Percentiles rank a stretch among this genome's conserved stretches.
Evolutionary conservation across 106 monocot species (phyloP).

Genomic region (Cymbidium sinense): DNA sequence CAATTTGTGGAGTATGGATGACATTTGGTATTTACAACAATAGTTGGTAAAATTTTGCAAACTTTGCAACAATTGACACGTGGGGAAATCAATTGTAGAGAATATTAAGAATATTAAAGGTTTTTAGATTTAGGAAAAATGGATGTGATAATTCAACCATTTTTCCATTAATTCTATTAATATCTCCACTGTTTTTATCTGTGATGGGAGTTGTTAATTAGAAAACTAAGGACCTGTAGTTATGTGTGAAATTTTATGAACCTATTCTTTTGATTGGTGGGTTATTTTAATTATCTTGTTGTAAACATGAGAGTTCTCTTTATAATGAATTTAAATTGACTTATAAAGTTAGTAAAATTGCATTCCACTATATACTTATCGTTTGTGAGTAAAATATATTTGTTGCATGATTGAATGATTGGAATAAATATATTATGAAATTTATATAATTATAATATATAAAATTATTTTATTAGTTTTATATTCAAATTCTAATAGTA

Average conservation of each 20-base stretch:
- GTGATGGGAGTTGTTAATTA: not conserved
- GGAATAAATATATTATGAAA: too few relatives aligned
- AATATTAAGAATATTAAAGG: not conserved
- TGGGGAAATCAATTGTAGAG: not conserved
- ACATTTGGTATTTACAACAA: slow-evolving; percentile 17
- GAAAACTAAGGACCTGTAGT: not conserved
- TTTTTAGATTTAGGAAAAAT: not conserved
- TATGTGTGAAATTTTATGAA: not conserved
- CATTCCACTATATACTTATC: too few relatives aligned
- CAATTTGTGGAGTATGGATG: slow-evolving; percentile 41
- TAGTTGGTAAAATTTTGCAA: not conserved
- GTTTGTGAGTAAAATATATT: too few relatives aligned
- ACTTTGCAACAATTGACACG: too few relatives aligned
- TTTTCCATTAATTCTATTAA: not conserved
- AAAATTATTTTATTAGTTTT: too few relatives aligned
- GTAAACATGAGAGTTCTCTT: not conserved
- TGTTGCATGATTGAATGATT: too few relatives aligned
- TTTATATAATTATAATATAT: too few relatives aligned
- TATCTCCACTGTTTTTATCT: not conserved
- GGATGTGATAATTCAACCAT: not conserved
- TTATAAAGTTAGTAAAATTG: too few relatives aligned
- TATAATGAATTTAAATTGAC: not conserved
- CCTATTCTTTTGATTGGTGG: not conserved
- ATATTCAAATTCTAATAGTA: too few relatives aligned
- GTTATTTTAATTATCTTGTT: not conserved